These are phyloP conservation scores for Ogataea nakhonphanomensis DNA, from an alignment of 805 yeast genomes.

Conservation along the genomic window DNA sequence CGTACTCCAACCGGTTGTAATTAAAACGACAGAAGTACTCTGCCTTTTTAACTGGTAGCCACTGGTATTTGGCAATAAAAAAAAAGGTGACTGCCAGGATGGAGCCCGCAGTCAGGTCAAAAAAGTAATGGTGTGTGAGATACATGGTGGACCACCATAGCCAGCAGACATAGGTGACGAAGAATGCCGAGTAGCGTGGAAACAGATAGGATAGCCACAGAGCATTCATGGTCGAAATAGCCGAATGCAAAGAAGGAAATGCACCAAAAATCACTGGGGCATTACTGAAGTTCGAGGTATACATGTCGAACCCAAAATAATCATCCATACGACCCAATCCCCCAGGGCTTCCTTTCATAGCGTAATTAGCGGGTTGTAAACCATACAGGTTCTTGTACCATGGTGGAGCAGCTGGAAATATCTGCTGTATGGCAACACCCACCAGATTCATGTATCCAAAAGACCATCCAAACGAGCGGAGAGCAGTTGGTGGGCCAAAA, in stretches of 20 bases:
- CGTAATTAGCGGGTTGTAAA: slow-evolving; percentile 79
- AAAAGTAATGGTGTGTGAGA: slow-evolving; percentile 90
- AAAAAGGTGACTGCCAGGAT: slow-evolving; percentile 67
- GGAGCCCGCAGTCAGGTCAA: slow-evolving; percentile 89
- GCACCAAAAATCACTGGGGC: slow-evolving; percentile 88
- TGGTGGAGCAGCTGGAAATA: slow-evolving; percentile 93
- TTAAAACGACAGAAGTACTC: slow-evolving; percentile 68
- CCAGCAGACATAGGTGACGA: slow-evolving; percentile 80
- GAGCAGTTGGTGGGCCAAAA: slow-evolving; percentile 86
- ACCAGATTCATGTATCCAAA: slow-evolving; percentile 88
- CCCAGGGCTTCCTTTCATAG: slow-evolving; percentile 91
- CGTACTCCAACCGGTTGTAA: slow-evolving; percentile 41
- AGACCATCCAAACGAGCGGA: slow-evolving; percentile 83
- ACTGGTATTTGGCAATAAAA: slow-evolving; percentile 59
- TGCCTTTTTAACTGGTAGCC: slow-evolving; percentile 57
- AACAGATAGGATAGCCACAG: slow-evolving; percentile 77
- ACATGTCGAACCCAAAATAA: slow-evolving; percentile 73
- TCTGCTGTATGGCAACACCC: slow-evolving; percentile 76
- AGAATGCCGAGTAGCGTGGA: slow-evolving; percentile 60
- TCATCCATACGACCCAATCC: slow-evolving; percentile 84
- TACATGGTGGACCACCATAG: slow-evolving; percentile 99
- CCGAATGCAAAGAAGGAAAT: slow-evolving; percentile 78
- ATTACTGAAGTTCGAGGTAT: slow-evolving; percentile 72
- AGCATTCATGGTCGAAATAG: slow-evolving; percentile 88
- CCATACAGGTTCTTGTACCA: slow-evolving; percentile 88